phyloP scores from a whole-genome alignment of 73 alveolate species.

The Tetrahymena malaccensis region DNA sequence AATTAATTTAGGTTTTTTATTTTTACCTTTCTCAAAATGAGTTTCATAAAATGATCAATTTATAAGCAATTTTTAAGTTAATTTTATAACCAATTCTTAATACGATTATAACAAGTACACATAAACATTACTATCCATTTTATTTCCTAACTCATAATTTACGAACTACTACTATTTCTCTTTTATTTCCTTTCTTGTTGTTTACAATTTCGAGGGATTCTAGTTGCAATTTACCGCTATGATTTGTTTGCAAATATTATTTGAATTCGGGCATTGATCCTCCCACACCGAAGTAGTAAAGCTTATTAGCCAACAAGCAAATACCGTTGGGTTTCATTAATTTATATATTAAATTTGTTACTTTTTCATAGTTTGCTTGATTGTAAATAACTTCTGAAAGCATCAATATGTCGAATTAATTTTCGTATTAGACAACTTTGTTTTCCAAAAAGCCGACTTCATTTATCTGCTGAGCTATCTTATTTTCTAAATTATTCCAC shows the following conservation, averaged over 20 bases:
- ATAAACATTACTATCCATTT: too few relatives aligned
- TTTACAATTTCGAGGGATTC: neutral
- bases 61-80: neutral
- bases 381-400: constrained; percentile 37
- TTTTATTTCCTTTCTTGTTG: neutral
- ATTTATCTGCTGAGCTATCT: neutral
- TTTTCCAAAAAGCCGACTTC: neutral
- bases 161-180: neutral
- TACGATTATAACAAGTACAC: too few relatives aligned
- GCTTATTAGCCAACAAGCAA: constrained; percentile 7
- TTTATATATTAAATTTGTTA: neutral
- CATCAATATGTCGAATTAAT: constrained; percentile 6
- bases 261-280: constrained; percentile 31
- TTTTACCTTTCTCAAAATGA: neutral
- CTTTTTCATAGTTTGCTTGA: constrained; percentile 31
- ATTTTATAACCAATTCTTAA: too few relatives aligned
- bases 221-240: neutral
- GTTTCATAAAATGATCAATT: neutral
- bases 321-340: constrained; percentile 15
- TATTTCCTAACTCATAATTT: neutral
- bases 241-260: neutral
- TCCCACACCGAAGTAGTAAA: constrained; percentile 41
- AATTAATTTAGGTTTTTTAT: neutral
- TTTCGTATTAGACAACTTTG: neutral
- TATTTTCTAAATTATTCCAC: constrained; percentile 3